Base-by-base conservation (phyloP, 192 early-diverging fungal species). In the Coemansia sp. region DNA sequence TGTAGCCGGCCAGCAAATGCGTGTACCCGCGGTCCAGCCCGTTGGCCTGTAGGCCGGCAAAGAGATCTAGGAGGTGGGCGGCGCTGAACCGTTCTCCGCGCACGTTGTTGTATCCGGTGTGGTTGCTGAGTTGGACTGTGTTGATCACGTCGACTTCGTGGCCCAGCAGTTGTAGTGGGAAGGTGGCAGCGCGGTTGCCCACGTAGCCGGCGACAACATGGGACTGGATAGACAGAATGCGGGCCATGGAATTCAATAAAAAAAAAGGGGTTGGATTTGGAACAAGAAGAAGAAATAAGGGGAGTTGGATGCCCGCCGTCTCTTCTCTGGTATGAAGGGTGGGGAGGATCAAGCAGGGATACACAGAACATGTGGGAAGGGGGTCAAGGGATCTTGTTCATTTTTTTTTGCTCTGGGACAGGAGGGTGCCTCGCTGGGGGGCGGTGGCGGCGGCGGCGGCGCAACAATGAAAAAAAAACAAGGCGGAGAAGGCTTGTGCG, bases 71-170 rank as follows among this genome's bases (percentile, higher is more conserved):
- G n/a, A 94, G 51, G 16, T 89, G 78, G 3, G 69, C 54, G 1
- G 80, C 81, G 5, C 78, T 66, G 30, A 85, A 73, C 33, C 82
- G 78, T 42, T 81, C 61, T 5, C 94, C 94, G 7, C 69, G 84
- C 54, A 84, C 84, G 0, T 47, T 69, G 37, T 85, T 84, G 60
- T 91, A 95, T 4, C 88, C 89, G 7, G 85, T 89, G 68, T 97
- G 94, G 65, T 97, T 97, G 41, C 89, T 90, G 56, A 97, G 86
- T 59, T 89, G 89, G 18, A 97, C 91, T 1, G 92, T 89, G 77
- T 93, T 93, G 36, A 94, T 68, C 2, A 90, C 85, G 56, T 94
- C 91, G 12, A 97, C 94, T 47, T 97, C 87, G 62, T 82, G 91
- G 13, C 90, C 91, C 0, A 93, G 78, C 1, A 88, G 67, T 67